Conservation (phyloP, 305 asterid genomes). For the Fraxinus xanthoxyloides region DNA sequence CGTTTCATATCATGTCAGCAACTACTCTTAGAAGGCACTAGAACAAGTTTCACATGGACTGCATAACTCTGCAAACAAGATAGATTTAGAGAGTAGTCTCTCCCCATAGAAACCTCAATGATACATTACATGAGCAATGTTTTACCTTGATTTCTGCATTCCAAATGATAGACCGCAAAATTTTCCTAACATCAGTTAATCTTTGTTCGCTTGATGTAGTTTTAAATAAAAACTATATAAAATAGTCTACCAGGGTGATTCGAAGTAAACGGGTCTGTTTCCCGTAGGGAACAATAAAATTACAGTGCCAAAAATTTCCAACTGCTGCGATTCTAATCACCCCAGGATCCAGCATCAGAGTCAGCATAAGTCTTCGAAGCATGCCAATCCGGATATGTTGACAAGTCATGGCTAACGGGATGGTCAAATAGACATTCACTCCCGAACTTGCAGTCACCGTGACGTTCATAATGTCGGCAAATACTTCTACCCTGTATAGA, state of each 20-base stretch:
- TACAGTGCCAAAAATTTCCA: not conserved
- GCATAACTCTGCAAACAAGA: not conserved
- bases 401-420: conserved; percentile 18
- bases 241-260: not conserved
- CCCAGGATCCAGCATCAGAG: conserved; percentile 1
- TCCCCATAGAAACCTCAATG: not conserved
- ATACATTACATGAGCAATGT: not conserved
- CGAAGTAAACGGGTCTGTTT: not conserved
- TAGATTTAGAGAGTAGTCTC: not conserved
- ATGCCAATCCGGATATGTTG: conserved; percentile 9
- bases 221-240: not conserved
- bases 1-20: conserved; percentile 14
- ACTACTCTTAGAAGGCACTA: conserved; percentile 11
- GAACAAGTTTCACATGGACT: conserved; percentile 5
- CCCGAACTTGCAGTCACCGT: conserved; percentile 40
- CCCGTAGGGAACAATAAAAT: not conserved
- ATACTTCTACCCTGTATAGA: conserved; percentile 30
- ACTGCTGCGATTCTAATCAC: not conserved
- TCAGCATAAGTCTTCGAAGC: not conserved
- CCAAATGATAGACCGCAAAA: not conserved
- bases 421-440: conserved; percentile 36
- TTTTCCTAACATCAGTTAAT: not conserved
- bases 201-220: not conserved
- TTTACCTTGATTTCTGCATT: not conserved
- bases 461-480: conserved; percentile 33